Evolutionary conservation across 257 asterid genomes (phyloP).

Genomic region (Plectranthus barbatus): DNA sequence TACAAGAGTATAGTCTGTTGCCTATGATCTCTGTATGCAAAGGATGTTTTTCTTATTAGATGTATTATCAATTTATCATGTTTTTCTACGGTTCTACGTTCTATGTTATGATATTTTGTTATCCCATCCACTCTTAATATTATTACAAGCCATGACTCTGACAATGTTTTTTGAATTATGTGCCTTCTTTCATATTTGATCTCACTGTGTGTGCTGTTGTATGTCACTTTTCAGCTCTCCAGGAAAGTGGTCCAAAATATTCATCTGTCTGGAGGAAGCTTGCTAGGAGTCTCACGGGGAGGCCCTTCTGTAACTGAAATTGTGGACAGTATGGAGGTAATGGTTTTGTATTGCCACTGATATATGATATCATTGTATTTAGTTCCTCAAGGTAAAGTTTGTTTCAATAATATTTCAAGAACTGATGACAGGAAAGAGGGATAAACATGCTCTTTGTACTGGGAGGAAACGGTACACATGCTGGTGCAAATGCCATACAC

Average conservation of each 20-base stretch:
- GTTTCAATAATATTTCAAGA: conserved; percentile 9
- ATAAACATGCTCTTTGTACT: conserved; percentile 94
- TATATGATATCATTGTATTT: background rate
- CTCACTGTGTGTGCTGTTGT: background rate
- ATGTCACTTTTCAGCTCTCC: conserved; percentile 52
- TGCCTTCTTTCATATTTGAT: conserved; percentile 5
- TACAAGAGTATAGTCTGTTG: background rate
- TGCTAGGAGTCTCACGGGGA: conserved; percentile 97
- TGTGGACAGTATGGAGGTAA: conserved; percentile 87
- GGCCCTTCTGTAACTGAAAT: conserved; percentile 78
- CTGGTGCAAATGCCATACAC: conserved; percentile 98
- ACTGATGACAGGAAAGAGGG: conserved; percentile 72
- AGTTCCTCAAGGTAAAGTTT: background rate
- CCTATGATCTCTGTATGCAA: background rate
- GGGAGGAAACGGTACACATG: conserved; percentile 99
- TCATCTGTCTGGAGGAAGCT: conserved; percentile 98
- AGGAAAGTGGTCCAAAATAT: conserved; percentile 92
- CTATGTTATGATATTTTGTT: background rate
- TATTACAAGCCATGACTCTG: background rate
- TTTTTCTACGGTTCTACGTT: background rate
- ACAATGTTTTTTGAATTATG: background rate
- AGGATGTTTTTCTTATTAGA: background rate
- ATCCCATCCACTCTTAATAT: conserved; percentile 2
- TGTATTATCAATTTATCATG: background rate
- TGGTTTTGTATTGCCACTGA: background rate